A percentile compares a stretch with the other conserved stretches of the same genome.
phyloP scores from a whole-genome alignment of 768 basidiomycete species.

The Tricholomella constricta region DNA sequence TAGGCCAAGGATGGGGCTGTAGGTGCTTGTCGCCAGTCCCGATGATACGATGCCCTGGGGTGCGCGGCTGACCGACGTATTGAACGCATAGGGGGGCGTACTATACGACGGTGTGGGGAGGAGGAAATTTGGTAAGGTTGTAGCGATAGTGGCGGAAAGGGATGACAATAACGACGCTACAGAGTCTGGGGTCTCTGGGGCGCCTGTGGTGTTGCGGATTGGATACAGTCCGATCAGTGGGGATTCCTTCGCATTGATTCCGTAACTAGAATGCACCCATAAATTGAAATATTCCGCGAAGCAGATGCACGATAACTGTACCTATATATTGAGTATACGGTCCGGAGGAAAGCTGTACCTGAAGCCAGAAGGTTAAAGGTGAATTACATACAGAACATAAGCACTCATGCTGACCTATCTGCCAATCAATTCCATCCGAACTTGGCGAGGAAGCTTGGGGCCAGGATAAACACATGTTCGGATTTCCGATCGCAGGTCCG shows the following conservation, averaged over 20 bases:
- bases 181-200: constrained; percentile 39
- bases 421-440: constrained; percentile 81
- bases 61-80: constrained; percentile 59
- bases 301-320: constrained; percentile 25
- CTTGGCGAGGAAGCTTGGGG: constrained; percentile 66
- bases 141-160: constrained; percentile 62
- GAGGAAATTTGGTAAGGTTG: constrained; percentile 71
- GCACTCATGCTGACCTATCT: constrained; percentile 55
- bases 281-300: neutral
- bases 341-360: constrained; percentile 70
- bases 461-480: constrained; percentile 74
- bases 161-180: constrained; percentile 60
- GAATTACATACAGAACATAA: neutral
- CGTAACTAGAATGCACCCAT: constrained; percentile 52
- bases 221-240: constrained; percentile 81
- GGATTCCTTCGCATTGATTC: constrained; percentile 71
- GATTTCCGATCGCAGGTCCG: constrained; percentile 64
- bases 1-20: constrained; percentile 55
- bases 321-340: constrained; percentile 82
- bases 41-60: constrained; percentile 57
- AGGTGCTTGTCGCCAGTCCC: constrained; percentile 74
- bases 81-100: constrained; percentile 68
- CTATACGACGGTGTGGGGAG: constrained; percentile 65
- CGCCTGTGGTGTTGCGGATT: constrained; percentile 46
- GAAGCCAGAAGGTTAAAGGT: neutral